A percentile compares a stretch with the other conserved stretches of the same genome.
Evolutionary conservation across 495 filamentous ascomycete genomes (phyloP).

Genomic region (Glarea lozoyensis): DNA sequence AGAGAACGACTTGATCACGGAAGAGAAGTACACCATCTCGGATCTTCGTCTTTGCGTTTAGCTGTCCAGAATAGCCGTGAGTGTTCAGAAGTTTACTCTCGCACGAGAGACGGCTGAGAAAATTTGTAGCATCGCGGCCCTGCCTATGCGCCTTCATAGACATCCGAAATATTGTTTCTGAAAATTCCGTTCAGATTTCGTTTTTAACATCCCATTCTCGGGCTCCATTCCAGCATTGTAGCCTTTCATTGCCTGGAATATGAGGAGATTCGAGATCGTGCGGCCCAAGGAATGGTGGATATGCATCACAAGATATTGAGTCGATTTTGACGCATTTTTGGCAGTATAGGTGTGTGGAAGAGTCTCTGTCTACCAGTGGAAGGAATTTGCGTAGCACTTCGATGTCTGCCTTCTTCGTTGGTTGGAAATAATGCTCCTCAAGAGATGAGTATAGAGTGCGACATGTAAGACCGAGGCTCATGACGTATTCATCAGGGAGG

Average conservation of each 20-base stretch:
- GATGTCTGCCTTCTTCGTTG: slow-evolving; percentile 9
- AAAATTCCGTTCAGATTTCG: slow-evolving; percentile 4
- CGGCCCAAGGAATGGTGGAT: not conserved
- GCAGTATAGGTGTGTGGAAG: slow-evolving; percentile 5
- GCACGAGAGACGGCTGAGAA: no score
- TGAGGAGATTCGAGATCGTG: not conserved
- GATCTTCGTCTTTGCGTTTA: no score
- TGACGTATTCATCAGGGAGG: slow-evolving; percentile 4
- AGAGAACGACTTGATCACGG: no score
- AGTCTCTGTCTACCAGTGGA: slow-evolving; percentile 7
- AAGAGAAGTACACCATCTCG: no score
- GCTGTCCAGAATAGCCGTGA: no score
- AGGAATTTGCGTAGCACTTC: slow-evolving; percentile 5
- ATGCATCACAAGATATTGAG: slow-evolving; percentile 3
- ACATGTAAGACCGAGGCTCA: slow-evolving; percentile 4
- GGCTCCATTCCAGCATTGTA: slow-evolving; percentile 8
- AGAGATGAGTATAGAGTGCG: slow-evolving; percentile 3
- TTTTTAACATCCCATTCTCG: not conserved
- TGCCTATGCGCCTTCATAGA: slow-evolving; percentile 11
- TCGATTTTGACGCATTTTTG: slow-evolving; percentile 8
- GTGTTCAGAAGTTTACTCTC: no score
- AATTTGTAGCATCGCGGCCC: slow-evolving; percentile 2
- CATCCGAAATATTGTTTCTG: slow-evolving; percentile 10
- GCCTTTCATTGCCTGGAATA: not conserved
- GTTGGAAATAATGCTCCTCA: slow-evolving; percentile 2